phyloP scores from a whole-genome alignment of 768 basidiomycete species.

The Boletellus ananas region DNA sequence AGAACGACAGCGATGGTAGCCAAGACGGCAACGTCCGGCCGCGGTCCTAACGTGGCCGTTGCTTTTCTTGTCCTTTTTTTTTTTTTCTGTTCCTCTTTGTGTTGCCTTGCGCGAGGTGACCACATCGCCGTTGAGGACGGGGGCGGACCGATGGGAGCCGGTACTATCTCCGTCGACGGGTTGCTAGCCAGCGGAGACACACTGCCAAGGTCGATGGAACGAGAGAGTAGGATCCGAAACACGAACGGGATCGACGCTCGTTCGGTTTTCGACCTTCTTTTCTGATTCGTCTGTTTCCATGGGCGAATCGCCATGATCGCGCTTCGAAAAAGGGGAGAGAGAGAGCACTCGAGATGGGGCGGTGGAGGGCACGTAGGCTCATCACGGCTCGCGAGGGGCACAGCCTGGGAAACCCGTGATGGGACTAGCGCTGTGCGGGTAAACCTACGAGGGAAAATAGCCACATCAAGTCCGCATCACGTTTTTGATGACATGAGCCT shows the following conservation, averaged over 20 bases:
- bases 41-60: not conserved
- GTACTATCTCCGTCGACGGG: not conserved
- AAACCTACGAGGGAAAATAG: too few species aligned
- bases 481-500: too few species aligned
- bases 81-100: too few species aligned
- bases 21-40: not conserved
- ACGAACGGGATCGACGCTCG: not conserved
- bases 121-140: not conserved
- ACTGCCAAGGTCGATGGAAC: not conserved
- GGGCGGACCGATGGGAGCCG: not conserved
- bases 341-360: too few species aligned
- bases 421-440: too few species aligned
- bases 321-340: not conserved
- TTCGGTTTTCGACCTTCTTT: not conserved
- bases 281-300: not conserved
- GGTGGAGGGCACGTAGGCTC: too few species aligned
- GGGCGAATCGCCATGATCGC: not conserved
- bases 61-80: not conserved
- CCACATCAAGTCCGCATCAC: too few species aligned
- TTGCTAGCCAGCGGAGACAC: not conserved
- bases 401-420: too few species aligned
- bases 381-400: too few species aligned
- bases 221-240: constrained; percentile 1
- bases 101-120: not conserved
- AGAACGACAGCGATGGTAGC: not conserved